Evolutionary conservation across 73 alveolate species (phyloP).

Genomic region (Paramecium caudatum): DNA sequence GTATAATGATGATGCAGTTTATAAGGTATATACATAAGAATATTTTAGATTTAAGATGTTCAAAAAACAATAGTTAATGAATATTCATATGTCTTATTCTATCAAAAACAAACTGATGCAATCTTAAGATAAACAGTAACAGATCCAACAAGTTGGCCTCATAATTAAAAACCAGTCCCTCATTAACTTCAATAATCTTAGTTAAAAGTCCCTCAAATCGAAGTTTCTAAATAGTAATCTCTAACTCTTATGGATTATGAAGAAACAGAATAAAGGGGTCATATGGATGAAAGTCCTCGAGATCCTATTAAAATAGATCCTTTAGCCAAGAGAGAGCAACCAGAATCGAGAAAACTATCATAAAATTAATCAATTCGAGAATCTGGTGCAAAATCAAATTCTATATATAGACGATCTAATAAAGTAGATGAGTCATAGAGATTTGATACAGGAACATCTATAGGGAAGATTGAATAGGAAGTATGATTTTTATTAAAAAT

Average conservation of each 20-base stretch:
- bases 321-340: neutral
- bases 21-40: neutral
- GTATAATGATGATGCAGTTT: constrained; percentile 60
- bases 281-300: constrained; percentile 5
- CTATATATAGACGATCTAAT: neutral
- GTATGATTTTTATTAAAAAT: neutral
- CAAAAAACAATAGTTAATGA: constrained; percentile 13
- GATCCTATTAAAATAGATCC: neutral
- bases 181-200: neutral
- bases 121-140: constrained; percentile 47
- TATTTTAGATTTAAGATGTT: neutral
- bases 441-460: neutral
- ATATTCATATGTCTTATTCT: constrained; percentile 57
- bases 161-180: neutral
- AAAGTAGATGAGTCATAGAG: neutral
- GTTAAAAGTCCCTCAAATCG: neutral
- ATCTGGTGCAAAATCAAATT: neutral
- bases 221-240: neutral
- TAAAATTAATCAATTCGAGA: neutral
- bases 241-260: neutral
- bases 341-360: neutral
- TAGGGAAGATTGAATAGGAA: neutral
- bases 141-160: constrained; percentile 58
- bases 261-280: constrained; percentile 28
- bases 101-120: constrained; percentile 42